Percentiles rank a stretch among this genome's conserved stretches.
Evolutionary conservation across 495 filamentous ascomycete genomes (phyloP).

Genomic region (Astrocystis sublimbata): DNA sequence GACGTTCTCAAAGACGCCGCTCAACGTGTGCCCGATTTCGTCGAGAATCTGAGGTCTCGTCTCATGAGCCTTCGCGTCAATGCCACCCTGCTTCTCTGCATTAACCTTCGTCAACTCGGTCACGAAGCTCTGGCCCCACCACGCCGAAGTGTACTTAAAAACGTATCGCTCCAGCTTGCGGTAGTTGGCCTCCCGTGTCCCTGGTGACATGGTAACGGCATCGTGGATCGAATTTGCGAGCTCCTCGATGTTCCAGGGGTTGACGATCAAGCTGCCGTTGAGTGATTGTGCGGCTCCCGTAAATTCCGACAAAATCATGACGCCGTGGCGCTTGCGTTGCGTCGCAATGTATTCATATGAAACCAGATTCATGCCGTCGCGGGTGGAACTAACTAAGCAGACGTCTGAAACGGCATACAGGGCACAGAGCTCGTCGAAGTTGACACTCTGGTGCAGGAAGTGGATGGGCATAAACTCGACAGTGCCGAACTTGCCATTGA

Average conservation of each 20-base stretch:
- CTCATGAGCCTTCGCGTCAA: constrained; percentile 29
- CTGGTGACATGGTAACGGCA: constrained; percentile 80
- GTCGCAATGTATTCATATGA: constrained; percentile 95
- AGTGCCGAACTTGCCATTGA: constrained; percentile 91
- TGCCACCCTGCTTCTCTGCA: constrained; percentile 29
- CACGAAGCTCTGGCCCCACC: constrained; percentile 97
- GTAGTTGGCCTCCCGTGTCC: constrained; percentile 80
- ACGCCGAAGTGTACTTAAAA: constrained; percentile 89
- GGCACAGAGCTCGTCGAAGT: constrained; percentile 87
- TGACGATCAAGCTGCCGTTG: constrained; percentile 82
- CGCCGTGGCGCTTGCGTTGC: constrained; percentile 78
- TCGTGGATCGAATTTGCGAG: constrained; percentile 81
- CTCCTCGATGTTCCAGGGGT: constrained; percentile 90
- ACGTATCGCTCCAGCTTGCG: constrained; percentile 81
- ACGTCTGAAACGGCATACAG: constrained; percentile 88
- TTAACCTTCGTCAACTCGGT: constrained; percentile 69
- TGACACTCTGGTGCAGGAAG: constrained; percentile 88
- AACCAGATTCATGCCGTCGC: constrained; percentile 98
- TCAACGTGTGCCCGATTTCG: constrained; percentile 29
- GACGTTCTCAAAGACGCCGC: constrained; percentile 33
- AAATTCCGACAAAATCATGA: constrained; percentile 91
- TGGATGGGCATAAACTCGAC: constrained; percentile 93
- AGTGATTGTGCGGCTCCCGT: constrained; percentile 86
- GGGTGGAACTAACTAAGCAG: constrained; percentile 84
- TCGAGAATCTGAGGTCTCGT: constrained; percentile 23